These are phyloP conservation scores for Aeschynomene evenia DNA, from an alignment of 306 rosid species.

Conservation along the genomic window DNA sequence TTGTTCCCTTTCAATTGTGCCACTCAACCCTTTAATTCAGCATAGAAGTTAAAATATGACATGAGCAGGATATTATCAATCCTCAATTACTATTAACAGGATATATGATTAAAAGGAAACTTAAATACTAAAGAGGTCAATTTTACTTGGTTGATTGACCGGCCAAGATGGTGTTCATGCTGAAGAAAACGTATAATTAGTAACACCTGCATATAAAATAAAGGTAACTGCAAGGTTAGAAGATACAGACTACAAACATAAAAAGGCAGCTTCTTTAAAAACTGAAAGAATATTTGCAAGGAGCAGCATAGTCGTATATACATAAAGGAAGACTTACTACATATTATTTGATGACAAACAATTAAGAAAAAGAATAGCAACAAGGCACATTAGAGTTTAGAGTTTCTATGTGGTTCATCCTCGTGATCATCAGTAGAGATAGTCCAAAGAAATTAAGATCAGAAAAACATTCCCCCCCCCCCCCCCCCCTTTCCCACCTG, in stretches of 20 bases:
- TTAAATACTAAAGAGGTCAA: constrained; percentile 10
- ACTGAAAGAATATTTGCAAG: constrained; percentile 5
- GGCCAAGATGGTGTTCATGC: constrained; percentile 96
- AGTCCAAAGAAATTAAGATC: constrained; percentile 1
- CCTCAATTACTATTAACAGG: background rate
- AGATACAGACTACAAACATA: constrained; percentile 6
- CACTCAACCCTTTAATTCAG: constrained; percentile 18
- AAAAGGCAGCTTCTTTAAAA: constrained; percentile 11
- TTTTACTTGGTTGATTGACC: constrained; percentile 87
- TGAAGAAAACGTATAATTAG: constrained; percentile 90
- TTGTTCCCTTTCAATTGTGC: constrained; percentile 2
- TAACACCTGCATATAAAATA: constrained; percentile 56
- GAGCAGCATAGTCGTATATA: background rate
- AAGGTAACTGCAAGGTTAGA: constrained; percentile 15
- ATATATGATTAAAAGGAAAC: background rate
- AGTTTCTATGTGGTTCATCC: background rate
- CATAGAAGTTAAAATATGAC: constrained; percentile 1
- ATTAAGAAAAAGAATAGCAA: background rate
- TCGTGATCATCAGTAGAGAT: constrained; percentile 13
- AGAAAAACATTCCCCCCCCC: background rate
- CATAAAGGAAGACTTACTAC: background rate
- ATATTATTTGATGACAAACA: constrained; percentile 1
- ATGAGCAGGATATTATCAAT: background rate
- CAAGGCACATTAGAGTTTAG: background rate
- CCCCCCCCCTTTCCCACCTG: background rate